These are phyloP conservation scores for Sphagnum fallax DNA, from an alignment of 228 moss, liverwort and hornwort genomes.

Conservation along the genomic window DNA sequence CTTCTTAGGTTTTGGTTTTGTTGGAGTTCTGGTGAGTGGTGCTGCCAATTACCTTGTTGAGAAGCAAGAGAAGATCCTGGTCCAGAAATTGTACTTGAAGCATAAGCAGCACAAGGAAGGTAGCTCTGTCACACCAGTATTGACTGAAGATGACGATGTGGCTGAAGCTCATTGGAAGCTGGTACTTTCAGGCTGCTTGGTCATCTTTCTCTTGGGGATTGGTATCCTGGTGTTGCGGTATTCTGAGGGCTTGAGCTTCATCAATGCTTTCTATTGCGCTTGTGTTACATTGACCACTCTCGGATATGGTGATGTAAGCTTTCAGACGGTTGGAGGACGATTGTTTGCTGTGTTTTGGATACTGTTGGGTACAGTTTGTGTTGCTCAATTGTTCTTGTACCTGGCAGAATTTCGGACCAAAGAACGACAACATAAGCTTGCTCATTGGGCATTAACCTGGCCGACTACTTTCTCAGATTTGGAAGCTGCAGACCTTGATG, in stretches of 20 bases:
- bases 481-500: conserved; percentile 64
- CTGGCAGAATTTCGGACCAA: conserved; percentile 58
- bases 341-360: conserved; percentile 74
- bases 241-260: conserved; percentile 43
- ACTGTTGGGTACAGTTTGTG: conserved; percentile 56
- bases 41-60: conserved; percentile 70
- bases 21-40: conserved; percentile 57
- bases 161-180: conserved; percentile 52
- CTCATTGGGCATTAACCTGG: conserved; percentile 66
- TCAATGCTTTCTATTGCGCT: conserved; percentile 68
- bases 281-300: conserved; percentile 82
- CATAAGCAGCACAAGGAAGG: conserved; percentile 11
- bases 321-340: conserved; percentile 53
- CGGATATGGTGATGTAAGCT: conserved; percentile 78
- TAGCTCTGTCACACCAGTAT: not conserved
- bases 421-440: conserved; percentile 50
- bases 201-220: conserved; percentile 26
- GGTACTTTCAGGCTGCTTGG: conserved; percentile 40
- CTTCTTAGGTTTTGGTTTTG: conserved; percentile 68
- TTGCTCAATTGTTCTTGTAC: conserved; percentile 73
- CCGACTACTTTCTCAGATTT: conserved; percentile 55
- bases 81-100: conserved; percentile 28
- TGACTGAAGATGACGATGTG: conserved; percentile 16
- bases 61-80: conserved; percentile 71
- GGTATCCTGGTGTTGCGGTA: conserved; percentile 45